These are phyloP conservation scores for Tillandsia leiboldiana DNA, from an alignment of 176 grass and related monocot genomes.

Conservation along the genomic window DNA sequence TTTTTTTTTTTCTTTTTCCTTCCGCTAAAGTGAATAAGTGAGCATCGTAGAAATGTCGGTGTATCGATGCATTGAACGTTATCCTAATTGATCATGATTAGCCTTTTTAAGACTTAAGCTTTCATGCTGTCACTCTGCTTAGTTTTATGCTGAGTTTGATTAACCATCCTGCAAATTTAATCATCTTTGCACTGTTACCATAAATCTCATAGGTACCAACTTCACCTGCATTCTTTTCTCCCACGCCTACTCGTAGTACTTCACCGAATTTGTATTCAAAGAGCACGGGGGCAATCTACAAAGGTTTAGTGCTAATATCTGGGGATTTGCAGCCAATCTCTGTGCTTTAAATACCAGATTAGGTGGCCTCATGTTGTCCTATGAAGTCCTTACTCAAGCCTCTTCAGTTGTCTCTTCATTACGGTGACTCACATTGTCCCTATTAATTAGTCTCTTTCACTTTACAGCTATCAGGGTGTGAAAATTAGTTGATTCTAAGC, in stretches of 20 bases:
- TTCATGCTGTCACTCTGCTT: slow-evolving; percentile 34
- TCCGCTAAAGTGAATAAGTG: neutral
- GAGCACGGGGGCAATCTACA: slow-evolving; percentile 2
- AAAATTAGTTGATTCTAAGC: slow-evolving; percentile 15
- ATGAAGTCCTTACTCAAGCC: slow-evolving; percentile 29
- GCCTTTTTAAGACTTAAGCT: slow-evolving; percentile 31
- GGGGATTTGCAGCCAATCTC: neutral
- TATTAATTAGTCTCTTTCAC: slow-evolving; percentile 18
- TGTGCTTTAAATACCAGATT: slow-evolving; percentile 10
- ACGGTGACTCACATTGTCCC: slow-evolving; percentile 18
- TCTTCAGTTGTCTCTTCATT: slow-evolving; percentile 17
- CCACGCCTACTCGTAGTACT: slow-evolving; percentile 15
- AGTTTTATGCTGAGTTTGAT: slow-evolving; percentile 32
- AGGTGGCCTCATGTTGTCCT: slow-evolving; percentile 7
- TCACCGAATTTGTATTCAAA: slow-evolving; percentile 10
- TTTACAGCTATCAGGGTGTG: slow-evolving; percentile 17
- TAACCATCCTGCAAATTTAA: slow-evolving; percentile 35
- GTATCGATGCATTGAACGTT: neutral
- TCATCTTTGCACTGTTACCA: slow-evolving; percentile 21
- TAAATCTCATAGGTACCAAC: slow-evolving; percentile 31
- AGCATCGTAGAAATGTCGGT: neutral
- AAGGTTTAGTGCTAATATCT: neutral
- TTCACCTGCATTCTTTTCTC: slow-evolving; percentile 15
- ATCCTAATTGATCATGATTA: neutral
- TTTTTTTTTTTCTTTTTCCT: slow-evolving; percentile 21